Percentiles rank a stretch among this genome's conserved stretches.
Conservation (phyloP, 108 stramenopile species). For the Heterococcus sp. region DNA sequence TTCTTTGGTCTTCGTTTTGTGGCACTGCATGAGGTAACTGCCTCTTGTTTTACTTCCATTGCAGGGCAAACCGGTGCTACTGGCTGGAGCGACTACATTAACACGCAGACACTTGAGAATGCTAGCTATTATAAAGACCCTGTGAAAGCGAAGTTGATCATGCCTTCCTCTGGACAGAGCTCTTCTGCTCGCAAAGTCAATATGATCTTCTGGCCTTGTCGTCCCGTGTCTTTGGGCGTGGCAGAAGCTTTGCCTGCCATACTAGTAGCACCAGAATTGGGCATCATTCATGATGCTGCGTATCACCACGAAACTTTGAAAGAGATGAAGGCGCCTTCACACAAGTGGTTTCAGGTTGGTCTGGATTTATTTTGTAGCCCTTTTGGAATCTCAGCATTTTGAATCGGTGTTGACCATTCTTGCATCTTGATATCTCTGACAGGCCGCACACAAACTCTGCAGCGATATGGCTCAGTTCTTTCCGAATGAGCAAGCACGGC, state of each 20-base stretch:
- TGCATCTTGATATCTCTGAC: neutral
- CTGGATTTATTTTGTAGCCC: neutral
- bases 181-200: neutral
- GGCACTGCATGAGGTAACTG: too few species aligned
- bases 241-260: neutral
- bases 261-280: neutral
- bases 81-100: too few species aligned
- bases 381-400: neutral
- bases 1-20: too few species aligned
- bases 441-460: neutral
- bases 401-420: too few species aligned
- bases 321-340: too few species aligned
- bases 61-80: too few species aligned
- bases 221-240: too few species aligned
- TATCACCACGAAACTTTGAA: neutral
- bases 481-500: neutral
- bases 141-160: neutral
- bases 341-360: neutral
- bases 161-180: neutral
- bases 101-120: too few species aligned
- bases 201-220: too few species aligned
- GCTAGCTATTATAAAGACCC: neutral
- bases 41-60: too few species aligned
- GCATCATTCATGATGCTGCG: neutral
- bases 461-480: neutral